Evolutionary conservation across 179 eudicot species (phyloP).

Genomic region (Beta lomatogona): DNA sequence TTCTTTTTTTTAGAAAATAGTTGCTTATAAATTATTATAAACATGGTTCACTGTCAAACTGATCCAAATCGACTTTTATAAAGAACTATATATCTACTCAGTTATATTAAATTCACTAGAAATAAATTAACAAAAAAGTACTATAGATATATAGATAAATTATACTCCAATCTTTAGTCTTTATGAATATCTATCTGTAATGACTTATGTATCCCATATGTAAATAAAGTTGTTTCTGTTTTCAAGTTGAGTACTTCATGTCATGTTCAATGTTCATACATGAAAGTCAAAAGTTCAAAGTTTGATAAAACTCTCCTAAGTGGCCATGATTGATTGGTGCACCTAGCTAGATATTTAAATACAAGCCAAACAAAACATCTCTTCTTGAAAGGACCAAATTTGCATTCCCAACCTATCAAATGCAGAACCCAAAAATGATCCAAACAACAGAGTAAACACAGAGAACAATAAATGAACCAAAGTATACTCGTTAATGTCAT

Average conservation of each 20-base stretch:
- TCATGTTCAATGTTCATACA: conserved; percentile 15
- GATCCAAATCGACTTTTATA: no score
- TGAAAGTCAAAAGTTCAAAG: not conserved
- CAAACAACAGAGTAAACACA: conserved; percentile 41
- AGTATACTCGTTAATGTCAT: conserved; percentile 2
- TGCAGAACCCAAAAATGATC: conserved; percentile 21
- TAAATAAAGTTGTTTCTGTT: not conserved
- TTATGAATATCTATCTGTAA: no score
- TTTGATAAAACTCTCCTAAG: not conserved
- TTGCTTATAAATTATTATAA: no score
- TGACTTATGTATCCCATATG: no score
- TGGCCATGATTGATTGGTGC: not conserved
- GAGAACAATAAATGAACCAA: conserved; percentile 19
- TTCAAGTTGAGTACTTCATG: not conserved
- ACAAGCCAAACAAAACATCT: conserved; percentile 33
- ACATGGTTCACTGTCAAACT: no score
- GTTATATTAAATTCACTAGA: no score
- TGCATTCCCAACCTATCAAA: conserved; percentile 37
- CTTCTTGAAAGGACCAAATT: conserved; percentile 32
- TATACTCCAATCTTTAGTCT: no score
- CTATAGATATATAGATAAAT: no score
- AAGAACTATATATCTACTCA: no score
- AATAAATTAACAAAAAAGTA: no score
- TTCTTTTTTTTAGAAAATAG: no score
- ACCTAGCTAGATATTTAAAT: not conserved